These are phyloP conservation scores for Ceratobasidium sp. DNA, from an alignment of 1,284 basidiomycete genomes.

Conservation along the genomic window DNA sequence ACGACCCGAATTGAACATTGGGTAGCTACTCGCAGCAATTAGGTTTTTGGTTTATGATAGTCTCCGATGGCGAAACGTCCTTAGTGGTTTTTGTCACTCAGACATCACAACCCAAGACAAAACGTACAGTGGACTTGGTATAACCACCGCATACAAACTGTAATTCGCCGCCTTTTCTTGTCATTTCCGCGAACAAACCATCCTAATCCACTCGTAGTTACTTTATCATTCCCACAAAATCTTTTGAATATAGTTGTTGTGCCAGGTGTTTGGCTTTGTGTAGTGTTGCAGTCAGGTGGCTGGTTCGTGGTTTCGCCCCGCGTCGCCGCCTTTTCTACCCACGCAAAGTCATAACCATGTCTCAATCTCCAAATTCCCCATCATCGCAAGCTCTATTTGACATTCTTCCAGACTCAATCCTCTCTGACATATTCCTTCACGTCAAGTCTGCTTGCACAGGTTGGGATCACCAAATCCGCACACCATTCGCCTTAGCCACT, in stretches of 20 bases:
- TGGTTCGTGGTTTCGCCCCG: too few relatives aligned
- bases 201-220: conserved; percentile 10
- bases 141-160: conserved; percentile 85
- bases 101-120: background rate
- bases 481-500: background rate
- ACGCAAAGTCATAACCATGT: too few relatives aligned
- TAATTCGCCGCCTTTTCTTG: conserved; percentile 69
- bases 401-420: too few relatives aligned
- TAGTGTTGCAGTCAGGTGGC: too few relatives aligned
- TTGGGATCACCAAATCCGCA: too few relatives aligned
- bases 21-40: background rate
- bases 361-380: too few relatives aligned
- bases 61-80: conserved; percentile 6
- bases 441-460: too few relatives aligned
- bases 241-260: too few relatives aligned
- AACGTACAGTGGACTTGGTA: conserved; percentile 84
- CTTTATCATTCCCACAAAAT: background rate
- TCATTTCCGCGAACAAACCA: conserved; percentile 49
- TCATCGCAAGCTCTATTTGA: too few relatives aligned
- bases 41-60: too few relatives aligned
- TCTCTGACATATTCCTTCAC: background rate
- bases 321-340: too few relatives aligned
- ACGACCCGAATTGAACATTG: background rate
- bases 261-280: too few relatives aligned
- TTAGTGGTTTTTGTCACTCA: background rate